Evolutionary conservation across 1,139 yeast genomes (phyloP).

Genomic region (Komagataea norvegica): DNA sequence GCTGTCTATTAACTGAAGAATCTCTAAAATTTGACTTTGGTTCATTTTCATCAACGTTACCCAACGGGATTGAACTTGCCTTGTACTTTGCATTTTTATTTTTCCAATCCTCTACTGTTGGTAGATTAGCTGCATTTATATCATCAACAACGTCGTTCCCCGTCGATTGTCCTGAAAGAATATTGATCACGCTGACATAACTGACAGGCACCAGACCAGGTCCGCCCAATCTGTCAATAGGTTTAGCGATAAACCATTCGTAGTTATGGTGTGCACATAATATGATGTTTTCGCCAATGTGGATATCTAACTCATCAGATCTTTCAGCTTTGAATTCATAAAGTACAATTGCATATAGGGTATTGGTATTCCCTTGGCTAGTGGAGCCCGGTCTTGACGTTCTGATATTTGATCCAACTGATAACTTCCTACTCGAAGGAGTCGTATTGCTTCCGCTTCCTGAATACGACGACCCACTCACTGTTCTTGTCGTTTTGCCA

Average conservation of each 20-base stretch:
- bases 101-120: conserved; percentile 96
- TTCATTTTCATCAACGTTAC: conserved; percentile 30
- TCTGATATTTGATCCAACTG: conserved; percentile 16
- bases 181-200: conserved; percentile 81
- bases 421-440: conserved; percentile 18
- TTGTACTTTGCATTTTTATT: conserved; percentile 85
- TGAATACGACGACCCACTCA: background rate
- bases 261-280: conserved; percentile 93
- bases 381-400: conserved; percentile 17
- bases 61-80: conserved; percentile 79
- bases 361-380: conserved; percentile 18
- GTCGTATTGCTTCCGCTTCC: background rate
- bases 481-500: conserved; percentile 38
- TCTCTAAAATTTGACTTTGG: conserved; percentile 6
- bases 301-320: conserved; percentile 76
- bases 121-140: conserved; percentile 63
- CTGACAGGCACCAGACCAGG: conserved; percentile 95
- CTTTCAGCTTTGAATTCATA: conserved; percentile 89
- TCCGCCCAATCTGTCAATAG: conserved; percentile 91
- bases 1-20: conserved; percentile 4
- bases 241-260: conserved; percentile 98
- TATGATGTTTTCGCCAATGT: conserved; percentile 83
- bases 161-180: conserved; percentile 53
- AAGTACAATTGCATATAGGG: conserved; percentile 62
- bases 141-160: conserved; percentile 46